Evolutionary conservation across 495 filamentous ascomycete genomes (phyloP).

Genomic region (Aspergillus steynii): DNA sequence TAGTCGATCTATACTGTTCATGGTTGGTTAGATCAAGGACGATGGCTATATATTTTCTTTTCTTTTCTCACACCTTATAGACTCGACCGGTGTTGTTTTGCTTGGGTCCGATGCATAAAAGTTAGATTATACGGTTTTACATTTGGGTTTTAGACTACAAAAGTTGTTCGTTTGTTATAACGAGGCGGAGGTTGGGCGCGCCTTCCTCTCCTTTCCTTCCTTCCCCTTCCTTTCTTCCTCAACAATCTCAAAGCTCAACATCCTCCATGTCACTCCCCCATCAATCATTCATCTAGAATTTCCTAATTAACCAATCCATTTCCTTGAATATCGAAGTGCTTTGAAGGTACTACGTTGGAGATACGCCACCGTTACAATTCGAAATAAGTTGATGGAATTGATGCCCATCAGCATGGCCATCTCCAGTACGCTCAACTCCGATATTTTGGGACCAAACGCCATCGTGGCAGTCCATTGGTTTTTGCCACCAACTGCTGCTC

Average conservation of each 20-base stretch:
- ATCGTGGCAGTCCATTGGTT: background rate
- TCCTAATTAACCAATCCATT: background rate
- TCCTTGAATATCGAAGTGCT: background rate
- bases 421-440: background rate
- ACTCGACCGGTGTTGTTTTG: background rate
- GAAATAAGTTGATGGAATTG: background rate
- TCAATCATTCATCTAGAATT: background rate
- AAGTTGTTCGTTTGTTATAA: background rate
- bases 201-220: background rate
- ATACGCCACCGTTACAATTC: background rate
- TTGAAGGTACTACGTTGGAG: background rate
- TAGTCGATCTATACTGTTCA: slow-evolving; percentile 1
- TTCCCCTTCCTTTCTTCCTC: background rate
- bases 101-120: background rate
- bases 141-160: background rate
- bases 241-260: background rate
- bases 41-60: background rate
- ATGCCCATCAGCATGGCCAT: background rate
- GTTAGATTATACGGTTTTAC: background rate
- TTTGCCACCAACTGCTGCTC: background rate
- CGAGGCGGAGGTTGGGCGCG: too few species aligned
- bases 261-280: background rate
- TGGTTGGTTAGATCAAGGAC: background rate
- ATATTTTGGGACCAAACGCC: background rate
- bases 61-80: background rate